phyloP scores from a whole-genome alignment of 139 green algal species.

The Picochlorum sp. region DNA sequence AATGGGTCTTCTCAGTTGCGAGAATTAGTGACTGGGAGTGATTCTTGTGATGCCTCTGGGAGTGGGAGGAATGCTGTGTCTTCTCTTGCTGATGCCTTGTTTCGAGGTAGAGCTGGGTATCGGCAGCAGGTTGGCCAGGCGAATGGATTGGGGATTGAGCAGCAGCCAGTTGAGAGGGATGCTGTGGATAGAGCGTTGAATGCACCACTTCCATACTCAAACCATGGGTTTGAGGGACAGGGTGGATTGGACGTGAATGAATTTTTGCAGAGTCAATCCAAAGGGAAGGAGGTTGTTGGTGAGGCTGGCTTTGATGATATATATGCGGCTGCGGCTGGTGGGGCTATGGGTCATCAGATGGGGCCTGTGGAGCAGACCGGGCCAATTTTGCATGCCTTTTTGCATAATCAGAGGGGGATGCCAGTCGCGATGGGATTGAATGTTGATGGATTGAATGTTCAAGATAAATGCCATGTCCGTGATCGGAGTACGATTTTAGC shows the following conservation, averaged over 20 bases:
- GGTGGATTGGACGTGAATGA: too few species aligned
- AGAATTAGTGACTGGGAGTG: constrained; percentile 66
- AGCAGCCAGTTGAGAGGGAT: neutral
- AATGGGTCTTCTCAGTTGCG: constrained; percentile 30
- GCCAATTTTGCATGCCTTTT: constrained; percentile 39
- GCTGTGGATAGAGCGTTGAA: too few species aligned
- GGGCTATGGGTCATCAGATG: neutral
- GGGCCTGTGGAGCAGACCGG: neutral
- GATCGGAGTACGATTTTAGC: constrained; percentile 75
- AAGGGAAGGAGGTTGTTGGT: neutral
- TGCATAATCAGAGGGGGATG: constrained; percentile 47
- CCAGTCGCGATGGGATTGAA: neutral
- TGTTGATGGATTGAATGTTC: neutral
- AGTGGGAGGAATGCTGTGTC: constrained; percentile 63
- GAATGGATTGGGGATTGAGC: neutral
- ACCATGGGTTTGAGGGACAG: neutral
- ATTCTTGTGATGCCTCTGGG: constrained; percentile 53
- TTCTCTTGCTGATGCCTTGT: constrained; percentile 63
- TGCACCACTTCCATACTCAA: neutral
- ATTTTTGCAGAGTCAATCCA: neutral
- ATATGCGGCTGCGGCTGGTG: neutral
- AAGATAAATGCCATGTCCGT: constrained; percentile 51
- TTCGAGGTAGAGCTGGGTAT: constrained; percentile 59
- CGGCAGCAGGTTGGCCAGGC: constrained; percentile 53
- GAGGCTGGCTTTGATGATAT: neutral